A percentile compares a stretch with the other conserved stretches of the same genome.
These are phyloP conservation scores for Haplosporangium sp. DNA, from an alignment of 371 early-diverging fungal genomes.

Conservation along the genomic window DNA sequence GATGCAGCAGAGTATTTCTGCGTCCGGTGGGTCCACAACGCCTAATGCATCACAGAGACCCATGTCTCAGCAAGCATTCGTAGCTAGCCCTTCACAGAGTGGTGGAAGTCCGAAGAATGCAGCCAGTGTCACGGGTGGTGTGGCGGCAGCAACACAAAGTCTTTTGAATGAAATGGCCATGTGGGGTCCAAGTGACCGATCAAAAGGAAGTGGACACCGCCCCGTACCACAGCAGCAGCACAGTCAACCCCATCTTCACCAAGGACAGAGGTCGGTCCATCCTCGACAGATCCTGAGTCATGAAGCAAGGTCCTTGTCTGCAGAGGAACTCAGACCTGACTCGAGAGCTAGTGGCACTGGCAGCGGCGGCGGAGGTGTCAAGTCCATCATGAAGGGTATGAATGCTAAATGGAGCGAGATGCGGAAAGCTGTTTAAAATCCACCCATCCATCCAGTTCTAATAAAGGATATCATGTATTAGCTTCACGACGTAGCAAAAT, in stretches of 20 bases:
- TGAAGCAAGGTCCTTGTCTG: conserved; percentile 26
- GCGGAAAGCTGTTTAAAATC: conserved; percentile 25
- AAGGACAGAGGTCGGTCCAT: conserved; percentile 11
- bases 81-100: conserved; percentile 8
- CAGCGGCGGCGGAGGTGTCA: conserved; percentile 19
- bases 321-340: conserved; percentile 34
- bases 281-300: conserved; percentile 32
- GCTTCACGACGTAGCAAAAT: no score
- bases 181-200: conserved; percentile 15
- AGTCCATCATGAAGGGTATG: conserved; percentile 44
- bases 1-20: conserved; percentile 4
- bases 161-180: conserved; percentile 18
- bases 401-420: conserved; percentile 53
- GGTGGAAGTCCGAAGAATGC: conserved; percentile 9
- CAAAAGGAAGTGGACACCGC: conserved; percentile 3
- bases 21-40: neutral
- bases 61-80: conserved; percentile 39
- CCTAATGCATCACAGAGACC: conserved; percentile 15
- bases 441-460: no score
- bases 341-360: conserved; percentile 10
- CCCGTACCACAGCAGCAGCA: conserved; percentile 5
- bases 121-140: neutral
- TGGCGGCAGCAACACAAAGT: conserved; percentile 1
- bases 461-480: no score
- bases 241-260: conserved; percentile 9